These are phyloP conservation scores for Pseudoneurospora amorphoporcata DNA, from an alignment of 495 filamentous ascomycete genomes.

Conservation along the genomic window DNA sequence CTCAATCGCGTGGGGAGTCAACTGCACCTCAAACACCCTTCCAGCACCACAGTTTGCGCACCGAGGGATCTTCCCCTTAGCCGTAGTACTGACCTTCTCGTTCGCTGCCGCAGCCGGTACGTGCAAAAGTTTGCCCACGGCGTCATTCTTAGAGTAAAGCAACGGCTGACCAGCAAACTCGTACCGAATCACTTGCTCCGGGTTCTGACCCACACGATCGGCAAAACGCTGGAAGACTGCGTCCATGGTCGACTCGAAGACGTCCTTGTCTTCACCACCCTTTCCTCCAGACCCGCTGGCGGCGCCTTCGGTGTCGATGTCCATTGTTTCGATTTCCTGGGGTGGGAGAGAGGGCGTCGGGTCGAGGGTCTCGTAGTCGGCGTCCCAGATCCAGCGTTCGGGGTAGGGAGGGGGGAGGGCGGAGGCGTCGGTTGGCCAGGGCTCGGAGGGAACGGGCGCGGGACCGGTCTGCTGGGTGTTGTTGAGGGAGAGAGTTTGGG, in stretches of 20 bases:
- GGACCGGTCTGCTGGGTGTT: conserved; percentile 27
- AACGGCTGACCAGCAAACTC: conserved; percentile 75
- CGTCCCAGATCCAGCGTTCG: conserved; percentile 66
- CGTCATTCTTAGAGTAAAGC: conserved; percentile 68
- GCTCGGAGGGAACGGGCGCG: conserved; percentile 37
- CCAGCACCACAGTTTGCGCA: conserved; percentile 65
- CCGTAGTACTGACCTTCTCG: conserved; percentile 15
- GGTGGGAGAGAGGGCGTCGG: conserved; percentile 25
- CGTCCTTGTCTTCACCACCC: conserved; percentile 64
- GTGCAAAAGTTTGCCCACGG: conserved; percentile 54
- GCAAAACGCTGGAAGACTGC: conserved; percentile 87
- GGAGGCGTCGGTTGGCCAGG: conserved; percentile 60
- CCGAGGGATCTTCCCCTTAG: conserved; percentile 46
- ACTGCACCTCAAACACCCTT: conserved; percentile 76
- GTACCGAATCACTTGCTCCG: conserved; percentile 88
- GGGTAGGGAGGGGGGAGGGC: conserved; percentile 64
- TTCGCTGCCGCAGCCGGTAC: conserved; percentile 4
- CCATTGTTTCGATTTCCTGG: conserved; percentile 44
- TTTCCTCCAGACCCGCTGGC: conserved; percentile 24
- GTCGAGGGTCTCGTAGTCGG: conserved; percentile 83
- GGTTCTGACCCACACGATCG: conserved; percentile 78
- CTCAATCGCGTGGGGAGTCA: conserved; percentile 82
- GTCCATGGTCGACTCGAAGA: conserved; percentile 76
- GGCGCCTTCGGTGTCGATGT: conserved; percentile 37
- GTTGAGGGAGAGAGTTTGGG: conserved; percentile 44